These are phyloP conservation scores for Cyclocybe cylindracea DNA, from an alignment of 768 basidiomycete genomes.

Conservation along the genomic window DNA sequence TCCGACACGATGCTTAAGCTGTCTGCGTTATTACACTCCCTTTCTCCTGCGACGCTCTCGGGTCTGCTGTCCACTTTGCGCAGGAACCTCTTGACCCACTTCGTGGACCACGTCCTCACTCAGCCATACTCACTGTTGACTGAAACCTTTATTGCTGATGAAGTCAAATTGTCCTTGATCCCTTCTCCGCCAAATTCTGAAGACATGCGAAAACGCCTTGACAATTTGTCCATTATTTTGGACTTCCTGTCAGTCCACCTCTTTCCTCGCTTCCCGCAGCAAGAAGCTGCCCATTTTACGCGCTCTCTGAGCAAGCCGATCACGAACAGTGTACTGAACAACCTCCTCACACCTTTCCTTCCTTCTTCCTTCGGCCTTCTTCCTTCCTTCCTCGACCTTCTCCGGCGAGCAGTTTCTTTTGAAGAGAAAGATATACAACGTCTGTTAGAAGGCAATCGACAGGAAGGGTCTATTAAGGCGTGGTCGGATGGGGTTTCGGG, in stretches of 20 bases:
- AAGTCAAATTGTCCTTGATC: constrained; percentile 49
- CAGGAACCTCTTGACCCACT: constrained; percentile 61
- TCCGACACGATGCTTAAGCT: constrained; percentile 53
- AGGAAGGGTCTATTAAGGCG: constrained; percentile 55
- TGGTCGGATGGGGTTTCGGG: constrained; percentile 71
- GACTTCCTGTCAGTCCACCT: constrained; percentile 64
- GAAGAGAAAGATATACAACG: constrained; percentile 57
- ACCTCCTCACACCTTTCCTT: constrained; percentile 68
- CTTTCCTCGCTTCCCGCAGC: constrained; percentile 53
- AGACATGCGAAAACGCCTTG: constrained; percentile 42
- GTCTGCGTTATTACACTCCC: constrained; percentile 55
- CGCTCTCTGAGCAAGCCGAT: constrained; percentile 62
- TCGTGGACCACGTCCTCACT: constrained; percentile 58
- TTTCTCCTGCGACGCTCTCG: constrained; percentile 55
- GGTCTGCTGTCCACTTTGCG: constrained; percentile 61
- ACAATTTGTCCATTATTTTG: constrained; percentile 56
- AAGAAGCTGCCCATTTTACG: constrained; percentile 48
- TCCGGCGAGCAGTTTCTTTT: constrained; percentile 60
- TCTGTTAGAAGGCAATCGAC: constrained; percentile 47
- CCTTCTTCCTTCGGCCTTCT: constrained; percentile 65
- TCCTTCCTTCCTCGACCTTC: constrained; percentile 59
- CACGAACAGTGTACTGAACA: constrained; percentile 59
- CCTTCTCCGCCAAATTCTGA: constrained; percentile 45
- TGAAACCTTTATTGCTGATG: constrained; percentile 33
- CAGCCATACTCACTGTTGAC: constrained; percentile 49